phyloP scores from a whole-genome alignment of 2,329 filamentous ascomycete species.

The Paecilomyces variotii region DNA sequence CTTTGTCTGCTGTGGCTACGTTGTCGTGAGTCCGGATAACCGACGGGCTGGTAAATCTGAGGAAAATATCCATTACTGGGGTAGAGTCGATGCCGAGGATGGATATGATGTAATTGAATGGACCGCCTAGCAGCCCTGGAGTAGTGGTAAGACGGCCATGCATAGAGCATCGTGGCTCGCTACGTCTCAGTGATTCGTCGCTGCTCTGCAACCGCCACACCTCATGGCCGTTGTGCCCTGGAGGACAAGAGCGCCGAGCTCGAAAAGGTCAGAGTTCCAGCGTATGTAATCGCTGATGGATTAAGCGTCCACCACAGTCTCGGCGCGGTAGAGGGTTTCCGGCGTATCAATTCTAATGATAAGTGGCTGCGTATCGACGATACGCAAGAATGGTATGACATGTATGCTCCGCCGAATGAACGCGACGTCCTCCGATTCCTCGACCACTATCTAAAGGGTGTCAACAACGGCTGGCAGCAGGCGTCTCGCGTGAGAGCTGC shows the following conservation, averaged over 20 bases:
- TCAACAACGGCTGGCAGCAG: slow-evolving; percentile 28
- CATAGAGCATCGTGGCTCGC: slow-evolving; percentile 34
- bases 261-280: too few relatives aligned
- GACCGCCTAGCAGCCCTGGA: slow-evolving; percentile 9
- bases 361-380: slow-evolving; percentile 1
- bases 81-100: slow-evolving; percentile 28
- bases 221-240: slow-evolving; percentile 36
- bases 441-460: slow-evolving; percentile 36
- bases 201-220: slow-evolving; percentile 23
- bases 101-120: slow-evolving; percentile 7
- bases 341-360: background rate
- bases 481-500: background rate
- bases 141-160: slow-evolving; percentile 31
- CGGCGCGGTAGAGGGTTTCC: too few relatives aligned
- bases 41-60: slow-evolving; percentile 20
- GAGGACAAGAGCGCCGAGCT: slow-evolving; percentile 17
- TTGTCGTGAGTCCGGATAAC: slow-evolving; percentile 18
- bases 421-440: slow-evolving; percentile 16
- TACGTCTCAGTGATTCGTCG: slow-evolving; percentile 32
- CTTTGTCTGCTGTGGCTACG: slow-evolving; percentile 16
- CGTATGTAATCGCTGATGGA: too few relatives aligned
- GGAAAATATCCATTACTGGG: slow-evolving; percentile 24
- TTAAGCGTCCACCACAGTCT: too few relatives aligned
- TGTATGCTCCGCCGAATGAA: background rate
- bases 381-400: slow-evolving; percentile 1